Percentiles rank a stretch among this genome's conserved stretches.
Evolutionary conservation across 192 early-diverging fungal species (phyloP).

Genomic region (Entomortierella parvispora): DNA sequence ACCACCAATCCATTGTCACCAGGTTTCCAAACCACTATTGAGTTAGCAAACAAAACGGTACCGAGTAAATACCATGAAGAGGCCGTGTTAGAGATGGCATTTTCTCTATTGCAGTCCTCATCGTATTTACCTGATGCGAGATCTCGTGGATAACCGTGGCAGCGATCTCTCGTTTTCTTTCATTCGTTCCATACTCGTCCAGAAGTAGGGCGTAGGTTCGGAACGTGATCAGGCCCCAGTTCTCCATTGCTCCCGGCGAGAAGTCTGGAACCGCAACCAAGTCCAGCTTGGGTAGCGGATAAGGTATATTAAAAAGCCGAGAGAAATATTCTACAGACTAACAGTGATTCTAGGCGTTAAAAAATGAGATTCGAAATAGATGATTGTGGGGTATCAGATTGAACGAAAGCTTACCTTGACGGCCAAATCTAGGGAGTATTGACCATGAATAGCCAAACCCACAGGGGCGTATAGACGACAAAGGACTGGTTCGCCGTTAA

Average conservation of each 20-base stretch:
- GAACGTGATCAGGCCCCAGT: constrained; percentile 60
- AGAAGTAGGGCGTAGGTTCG: constrained; percentile 42
- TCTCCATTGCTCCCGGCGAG: constrained; percentile 70
- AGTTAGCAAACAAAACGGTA: too few species aligned
- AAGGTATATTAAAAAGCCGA: constrained; percentile 55
- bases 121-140: constrained; percentile 38
- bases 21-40: constrained; percentile 59
- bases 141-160: constrained; percentile 55
- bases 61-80: too few species aligned
- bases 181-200: constrained; percentile 36
- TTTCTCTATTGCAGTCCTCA: too few species aligned
- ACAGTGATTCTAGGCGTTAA: not conserved
- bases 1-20: constrained; percentile 62
- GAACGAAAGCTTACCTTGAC: constrained; percentile 20
- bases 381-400: not conserved
- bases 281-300: constrained; percentile 65
- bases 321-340: constrained; percentile 52
- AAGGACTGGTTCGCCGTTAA: constrained; percentile 49
- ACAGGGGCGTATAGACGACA: constrained; percentile 59
- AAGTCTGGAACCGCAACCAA: constrained; percentile 73
- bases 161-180: constrained; percentile 45
- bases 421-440: constrained; percentile 48
- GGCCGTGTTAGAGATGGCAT: too few species aligned
- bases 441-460: constrained; percentile 46
- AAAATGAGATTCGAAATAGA: not conserved